Conservation (phyloP, 2,329 filamentous ascomycete species). For the Penicillium glabrum region DNA sequence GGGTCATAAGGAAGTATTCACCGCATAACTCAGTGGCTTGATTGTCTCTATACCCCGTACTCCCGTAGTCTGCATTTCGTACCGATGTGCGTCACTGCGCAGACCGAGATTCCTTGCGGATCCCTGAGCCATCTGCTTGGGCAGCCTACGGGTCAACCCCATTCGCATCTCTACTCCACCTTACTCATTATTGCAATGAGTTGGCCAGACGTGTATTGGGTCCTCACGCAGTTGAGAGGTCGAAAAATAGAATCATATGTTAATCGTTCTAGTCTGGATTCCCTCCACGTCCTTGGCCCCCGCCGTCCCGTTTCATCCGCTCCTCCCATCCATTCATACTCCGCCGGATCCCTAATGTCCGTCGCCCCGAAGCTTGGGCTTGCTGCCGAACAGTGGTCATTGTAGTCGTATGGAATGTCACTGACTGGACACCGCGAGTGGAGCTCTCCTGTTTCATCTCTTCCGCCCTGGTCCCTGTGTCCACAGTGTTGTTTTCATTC, state of each 20-base stretch:
- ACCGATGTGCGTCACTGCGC: conserved; percentile 1
- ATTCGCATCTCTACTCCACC: background rate
- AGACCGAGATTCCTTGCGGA: conserved; percentile 2
- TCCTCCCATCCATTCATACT: conserved; percentile 46
- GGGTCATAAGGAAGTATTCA: background rate
- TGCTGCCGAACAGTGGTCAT: conserved; percentile 36
- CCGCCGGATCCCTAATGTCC: conserved; percentile 44
- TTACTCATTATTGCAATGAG: background rate
- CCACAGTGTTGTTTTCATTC: conserved; percentile 6
- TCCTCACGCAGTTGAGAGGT: background rate
- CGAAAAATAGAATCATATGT: background rate
- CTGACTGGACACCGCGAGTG: conserved; percentile 26
- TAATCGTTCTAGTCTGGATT: conserved; percentile 8
- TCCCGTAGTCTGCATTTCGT: background rate
- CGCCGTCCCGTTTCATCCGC: conserved; percentile 34
- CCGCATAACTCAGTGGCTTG: background rate
- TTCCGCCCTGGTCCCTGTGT: conserved; percentile 18
- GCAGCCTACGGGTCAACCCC: background rate
- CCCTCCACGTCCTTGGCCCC: conserved; percentile 16
- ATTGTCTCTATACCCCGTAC: background rate
- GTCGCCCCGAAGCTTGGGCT: conserved; percentile 25
- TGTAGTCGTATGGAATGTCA: conserved; percentile 42
- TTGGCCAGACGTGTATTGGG: background rate
- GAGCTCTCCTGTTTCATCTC: conserved; percentile 27
- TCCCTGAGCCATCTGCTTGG: background rate